phyloP scores from a whole-genome alignment of 225 moss, liverwort and hornwort species.

The Straminergon stramineum region DNA sequence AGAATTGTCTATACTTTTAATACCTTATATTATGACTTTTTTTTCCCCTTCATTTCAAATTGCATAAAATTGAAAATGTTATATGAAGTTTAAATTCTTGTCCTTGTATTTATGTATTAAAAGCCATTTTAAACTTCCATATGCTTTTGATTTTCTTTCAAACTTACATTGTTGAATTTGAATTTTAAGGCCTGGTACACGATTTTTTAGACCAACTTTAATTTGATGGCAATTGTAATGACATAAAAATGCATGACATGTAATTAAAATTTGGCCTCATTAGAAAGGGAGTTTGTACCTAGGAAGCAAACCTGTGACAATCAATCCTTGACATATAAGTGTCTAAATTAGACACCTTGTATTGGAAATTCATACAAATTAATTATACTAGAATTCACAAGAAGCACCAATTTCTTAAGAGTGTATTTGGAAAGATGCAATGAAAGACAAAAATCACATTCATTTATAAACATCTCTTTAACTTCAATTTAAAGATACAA shows the following conservation, averaged over 20 bases:
- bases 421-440: neutral
- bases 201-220: neutral
- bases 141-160: neutral
- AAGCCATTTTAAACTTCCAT: neutral
- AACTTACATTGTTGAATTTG: neutral
- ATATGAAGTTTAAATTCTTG: neutral
- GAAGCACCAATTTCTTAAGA: neutral
- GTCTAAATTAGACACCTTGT: neutral
- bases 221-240: neutral
- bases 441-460: neutral
- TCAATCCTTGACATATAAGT: neutral
- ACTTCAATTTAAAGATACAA: neutral
- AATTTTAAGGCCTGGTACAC: neutral
- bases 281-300: neutral
- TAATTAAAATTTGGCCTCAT: neutral
- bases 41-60: neutral
- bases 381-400: neutral
- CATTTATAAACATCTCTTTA: neutral
- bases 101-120: neutral
- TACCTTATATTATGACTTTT: neutral
- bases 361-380: neutral
- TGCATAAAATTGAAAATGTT: neutral
- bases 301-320: neutral
- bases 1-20: neutral
- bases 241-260: neutral